A percentile compares a stretch with the other conserved stretches of the same genome.
phyloP scores from a whole-genome alignment of 441 rosid genomes.

The Metrosideros polymorpha region DNA sequence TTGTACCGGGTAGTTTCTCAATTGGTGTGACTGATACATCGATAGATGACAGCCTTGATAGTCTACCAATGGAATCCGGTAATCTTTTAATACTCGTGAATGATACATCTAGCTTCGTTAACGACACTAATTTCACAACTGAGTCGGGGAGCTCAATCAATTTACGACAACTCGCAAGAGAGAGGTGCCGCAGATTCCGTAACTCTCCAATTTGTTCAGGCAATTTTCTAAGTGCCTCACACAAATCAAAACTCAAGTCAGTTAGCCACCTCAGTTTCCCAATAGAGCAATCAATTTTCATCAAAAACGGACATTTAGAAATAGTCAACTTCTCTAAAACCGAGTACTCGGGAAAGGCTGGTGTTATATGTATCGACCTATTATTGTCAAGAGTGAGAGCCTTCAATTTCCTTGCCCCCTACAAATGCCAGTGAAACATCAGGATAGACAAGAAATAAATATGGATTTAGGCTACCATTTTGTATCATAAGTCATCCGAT shows the following conservation, averaged over 20 bases:
- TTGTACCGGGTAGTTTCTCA: neutral
- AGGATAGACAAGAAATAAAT: neutral
- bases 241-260: rapidly evolving
- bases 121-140: neutral
- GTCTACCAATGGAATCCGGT: neutral
- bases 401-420: neutral
- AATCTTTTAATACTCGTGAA: neutral
- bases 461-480: neutral
- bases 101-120: neutral
- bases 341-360: rapidly evolving
- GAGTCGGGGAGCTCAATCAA: neutral
- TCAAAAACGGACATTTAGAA: rapidly evolving
- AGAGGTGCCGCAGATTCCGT: neutral
- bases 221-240: neutral
- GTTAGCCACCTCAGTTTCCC: rapidly evolving
- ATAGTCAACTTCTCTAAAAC: neutral
- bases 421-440: neutral
- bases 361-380: rapidly evolving
- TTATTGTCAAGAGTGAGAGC: rapidly evolving
- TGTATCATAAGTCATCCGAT: rapidly evolving
- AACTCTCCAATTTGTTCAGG: too few relatives aligned
- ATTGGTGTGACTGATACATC: rapidly evolving
- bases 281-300: neutral
- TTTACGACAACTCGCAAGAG: rapidly evolving
- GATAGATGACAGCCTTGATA: rapidly evolving